Evolutionary conservation across 805 yeast genomes (phyloP), one percentile per base, ranked within the genome.

Genomic region (Yarrowia yakushimensis): DNA sequence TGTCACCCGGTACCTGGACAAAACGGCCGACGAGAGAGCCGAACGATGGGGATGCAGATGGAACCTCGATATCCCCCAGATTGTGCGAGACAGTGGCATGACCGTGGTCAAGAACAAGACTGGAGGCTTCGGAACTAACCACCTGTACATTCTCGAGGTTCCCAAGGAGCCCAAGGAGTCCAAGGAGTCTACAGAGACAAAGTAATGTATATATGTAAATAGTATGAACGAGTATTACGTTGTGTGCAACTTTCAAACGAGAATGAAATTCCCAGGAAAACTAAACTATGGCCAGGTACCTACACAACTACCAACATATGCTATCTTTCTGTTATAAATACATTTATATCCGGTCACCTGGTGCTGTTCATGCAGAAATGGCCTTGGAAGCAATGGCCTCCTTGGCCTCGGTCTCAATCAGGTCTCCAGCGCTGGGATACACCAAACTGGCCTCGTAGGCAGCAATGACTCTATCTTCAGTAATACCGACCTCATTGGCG

Each of bases 11-110:
- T 84, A 87, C 63, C 78, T 94, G 72, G 97, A 94, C 73, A 82
- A 83, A 65, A 80, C 94, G 66, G 92, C 97, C 3, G 91, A 84
- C 65, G 82, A 84, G 67, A 86, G 97, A 74, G 82, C 92, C 76
- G 83, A 87, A 64, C 84, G 86, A 3, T 94, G 98, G 97, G 99
- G 97, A 1, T 94, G 99, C 74, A 79, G 98, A 70, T 94, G 98
- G 97, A 94, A 94, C 71, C 77, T 94, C 66, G 98, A 94, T 71
- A 89, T 94, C 67, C 96, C 92, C 23, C 96, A 87, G 68, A 79
- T 94, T 41, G 80, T 94, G 27, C 92, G 88, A 71, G 85, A 84
- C 64, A 85, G 96, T 7, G 96, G 96, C 0, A 78, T 94, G 63
- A 92, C 88, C 67, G 82, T 94, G 45, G 89, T 91, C 1, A 85